Percentiles rank a stretch among this genome's conserved stretches.
phyloP scores from a whole-genome alignment of 2,329 filamentous ascomycete genomes.

The Cladosporium sp. region DNA sequence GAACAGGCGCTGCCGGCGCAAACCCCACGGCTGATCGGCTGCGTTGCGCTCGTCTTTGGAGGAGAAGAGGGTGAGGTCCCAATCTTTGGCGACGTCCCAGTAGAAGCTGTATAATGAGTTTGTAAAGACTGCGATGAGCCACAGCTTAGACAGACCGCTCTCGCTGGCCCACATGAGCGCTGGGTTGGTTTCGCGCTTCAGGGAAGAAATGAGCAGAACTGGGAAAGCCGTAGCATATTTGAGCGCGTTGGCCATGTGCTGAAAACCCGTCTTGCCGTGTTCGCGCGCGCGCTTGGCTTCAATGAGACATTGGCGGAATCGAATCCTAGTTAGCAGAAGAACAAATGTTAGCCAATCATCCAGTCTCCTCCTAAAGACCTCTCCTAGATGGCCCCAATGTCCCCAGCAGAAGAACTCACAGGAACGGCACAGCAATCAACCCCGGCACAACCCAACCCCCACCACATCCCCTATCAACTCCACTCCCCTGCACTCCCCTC shows the following conservation, averaged over 20 bases:
- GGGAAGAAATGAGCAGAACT: conserved; percentile 68
- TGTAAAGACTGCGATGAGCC: conserved; percentile 50
- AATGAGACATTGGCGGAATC: conserved; percentile 86
- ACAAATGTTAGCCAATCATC: neutral
- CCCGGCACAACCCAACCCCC: conserved; percentile 78
- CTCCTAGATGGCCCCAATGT: neutral
- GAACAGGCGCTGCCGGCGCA: conserved; percentile 75
- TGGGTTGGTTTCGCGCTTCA: conserved; percentile 26
- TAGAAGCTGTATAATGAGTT: conserved; percentile 97
- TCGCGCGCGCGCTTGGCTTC: conserved; percentile 73
- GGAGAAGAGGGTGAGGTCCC: conserved; percentile 86
- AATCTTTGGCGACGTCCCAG: conserved; percentile 96
- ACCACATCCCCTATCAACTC: conserved; percentile 80
- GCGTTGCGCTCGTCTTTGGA: conserved; percentile 57
- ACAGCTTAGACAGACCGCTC: conserved; percentile 18
- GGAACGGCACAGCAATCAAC: conserved; percentile 77
- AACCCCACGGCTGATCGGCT: conserved; percentile 62
- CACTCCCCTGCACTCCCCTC: conserved; percentile 64
- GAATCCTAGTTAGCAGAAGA: conserved; percentile 56
- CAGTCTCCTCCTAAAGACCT: too few relatives aligned
- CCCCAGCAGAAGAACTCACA: conserved; percentile 38
- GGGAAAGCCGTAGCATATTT: conserved; percentile 96
- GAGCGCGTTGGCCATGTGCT: conserved; percentile 79
- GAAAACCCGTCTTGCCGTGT: conserved; percentile 59
- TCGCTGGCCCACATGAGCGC: conserved; percentile 21